Evolutionary conservation across 345 rosid species (phyloP), one percentile per base, ranked within the genome.

Genomic region (Mangifera indica): DNA sequence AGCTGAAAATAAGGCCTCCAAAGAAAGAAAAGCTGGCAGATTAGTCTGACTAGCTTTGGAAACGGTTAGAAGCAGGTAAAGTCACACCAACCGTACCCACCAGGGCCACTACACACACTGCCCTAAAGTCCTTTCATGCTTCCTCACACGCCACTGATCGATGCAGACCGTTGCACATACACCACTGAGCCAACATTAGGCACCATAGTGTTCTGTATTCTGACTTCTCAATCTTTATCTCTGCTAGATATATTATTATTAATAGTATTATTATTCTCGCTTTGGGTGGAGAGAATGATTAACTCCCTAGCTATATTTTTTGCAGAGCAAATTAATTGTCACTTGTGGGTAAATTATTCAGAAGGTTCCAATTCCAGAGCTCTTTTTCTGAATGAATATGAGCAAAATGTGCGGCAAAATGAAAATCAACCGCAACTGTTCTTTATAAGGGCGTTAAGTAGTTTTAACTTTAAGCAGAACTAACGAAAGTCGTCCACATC

Each of bases 121-220:
- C 58, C 45, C 44, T 42, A 7, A 12, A 49, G 72, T 69, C 80
- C 70, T 59, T 76, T 74, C 74, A 67, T 69, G 79, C 60, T 64
- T 26, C 17, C 69, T 46, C 52, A 22, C n/a, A n/a, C n/a, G n/a
- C 59, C 63, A 60, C n/a, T 37, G 8, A 37, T 7, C 42, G 42
- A 37, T 37, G 42, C 42, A 37, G 42, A 5, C 8, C 42, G 7
- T 37, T 67, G 74, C 81, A 60, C 76, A 51, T 10, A 8, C 68
- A 48, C 63, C 72, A 67, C 66, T 44, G 64, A 63, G 67, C 77
- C 81, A 63, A 67, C 66, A 52, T 37, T 21, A 77, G 85, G 79
- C 83, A 71, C 83, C 86, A 24, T 75, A 8, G 80, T 72, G 84
- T 57, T 85, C 58, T 72, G 80, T 49, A 76, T 34, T 71, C 69